Evolutionary conservation across 352 stramenopile species (phyloP).

Genomic region (Phytopythium helicoides): DNA sequence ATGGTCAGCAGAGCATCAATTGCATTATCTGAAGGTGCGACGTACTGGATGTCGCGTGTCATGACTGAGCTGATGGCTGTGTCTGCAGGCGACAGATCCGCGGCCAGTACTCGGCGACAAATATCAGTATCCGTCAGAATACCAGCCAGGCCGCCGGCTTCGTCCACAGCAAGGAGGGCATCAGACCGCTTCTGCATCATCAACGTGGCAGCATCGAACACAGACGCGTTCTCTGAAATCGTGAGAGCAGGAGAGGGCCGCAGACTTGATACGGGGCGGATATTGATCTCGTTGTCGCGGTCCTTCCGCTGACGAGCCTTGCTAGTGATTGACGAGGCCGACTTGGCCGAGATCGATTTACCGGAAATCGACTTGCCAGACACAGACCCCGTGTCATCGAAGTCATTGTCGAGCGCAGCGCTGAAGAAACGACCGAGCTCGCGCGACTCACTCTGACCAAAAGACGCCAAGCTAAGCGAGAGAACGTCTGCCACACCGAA

Average conservation of each 20-base stretch:
- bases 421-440: constrained; percentile 83
- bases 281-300: constrained; percentile 70
- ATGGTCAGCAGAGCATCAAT: constrained; percentile 97
- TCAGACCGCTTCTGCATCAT: constrained; percentile 93
- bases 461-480: constrained; percentile 73
- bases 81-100: constrained; percentile 69
- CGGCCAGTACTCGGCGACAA: constrained; percentile 89
- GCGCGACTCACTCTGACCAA: constrained; percentile 61
- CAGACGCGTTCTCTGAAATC: constrained; percentile 66
- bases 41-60: constrained; percentile 96
- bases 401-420: constrained; percentile 62
- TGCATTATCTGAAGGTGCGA: constrained; percentile 91
- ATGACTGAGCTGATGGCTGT: constrained; percentile 89
- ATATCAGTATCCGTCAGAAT: constrained; percentile 98
- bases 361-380: constrained; percentile 25
- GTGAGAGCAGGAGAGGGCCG: constrained; percentile 76
- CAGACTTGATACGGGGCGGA: constrained; percentile 81
- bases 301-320: constrained; percentile 72
- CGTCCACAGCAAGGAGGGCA: constrained; percentile 91
- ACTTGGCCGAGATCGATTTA: constrained; percentile 53
- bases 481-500: constrained; percentile 81
- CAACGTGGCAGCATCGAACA: constrained; percentile 87
- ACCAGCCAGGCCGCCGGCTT: constrained; percentile 83
- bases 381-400: constrained; percentile 46
- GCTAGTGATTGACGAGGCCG: constrained; percentile 38